Percentiles rank a stretch among this genome's conserved stretches.
These are phyloP conservation scores for Astrothelium macrocarpum DNA, from an alignment of 495 filamentous ascomycete species.

Conservation along the genomic window DNA sequence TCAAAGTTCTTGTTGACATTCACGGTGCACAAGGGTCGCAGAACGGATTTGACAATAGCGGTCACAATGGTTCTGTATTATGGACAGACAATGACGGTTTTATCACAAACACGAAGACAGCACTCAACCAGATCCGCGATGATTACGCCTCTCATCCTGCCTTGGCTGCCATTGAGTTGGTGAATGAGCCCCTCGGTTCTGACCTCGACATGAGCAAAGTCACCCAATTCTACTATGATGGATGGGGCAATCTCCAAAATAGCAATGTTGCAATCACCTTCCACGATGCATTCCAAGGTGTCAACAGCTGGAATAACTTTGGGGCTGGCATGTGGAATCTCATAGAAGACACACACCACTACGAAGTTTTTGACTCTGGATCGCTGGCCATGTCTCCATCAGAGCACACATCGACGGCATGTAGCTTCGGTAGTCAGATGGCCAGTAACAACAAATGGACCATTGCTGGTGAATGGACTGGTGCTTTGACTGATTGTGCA, in stretches of 20 bases:
- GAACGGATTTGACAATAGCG: conserved; percentile 37
- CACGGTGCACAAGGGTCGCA: conserved; percentile 45
- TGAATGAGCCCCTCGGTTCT: conserved; percentile 35
- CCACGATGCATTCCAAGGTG: conserved; percentile 35
- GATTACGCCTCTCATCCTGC: conserved; percentile 31
- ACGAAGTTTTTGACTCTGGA: conserved; percentile 32
- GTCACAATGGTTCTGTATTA: conserved; percentile 23
- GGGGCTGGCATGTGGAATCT: conserved; percentile 32
- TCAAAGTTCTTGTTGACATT: conserved; percentile 62
- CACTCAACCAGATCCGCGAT: conserved; percentile 32
- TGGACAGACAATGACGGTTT: conserved; percentile 33
- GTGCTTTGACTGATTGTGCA: conserved; percentile 44
- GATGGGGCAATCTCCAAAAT: conserved; percentile 31
- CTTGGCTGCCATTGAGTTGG: conserved; percentile 31
- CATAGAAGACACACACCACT: conserved; percentile 35
- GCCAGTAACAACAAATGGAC: conserved; percentile 42
- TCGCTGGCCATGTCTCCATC: conserved; percentile 21
- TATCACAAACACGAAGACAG: conserved; percentile 27
- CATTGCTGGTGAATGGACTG: conserved; percentile 62
- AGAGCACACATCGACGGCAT: conserved; percentile 29
- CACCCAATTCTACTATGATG: conserved; percentile 35
- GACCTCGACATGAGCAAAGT: conserved; percentile 29
- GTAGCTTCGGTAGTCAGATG: conserved; percentile 32
- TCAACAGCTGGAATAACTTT: conserved; percentile 30
- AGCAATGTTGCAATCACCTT: conserved; percentile 30